These are phyloP conservation scores for Globisporangium mamillatum DNA, from an alignment of 352 stramenopile genomes.

Conservation along the genomic window DNA sequence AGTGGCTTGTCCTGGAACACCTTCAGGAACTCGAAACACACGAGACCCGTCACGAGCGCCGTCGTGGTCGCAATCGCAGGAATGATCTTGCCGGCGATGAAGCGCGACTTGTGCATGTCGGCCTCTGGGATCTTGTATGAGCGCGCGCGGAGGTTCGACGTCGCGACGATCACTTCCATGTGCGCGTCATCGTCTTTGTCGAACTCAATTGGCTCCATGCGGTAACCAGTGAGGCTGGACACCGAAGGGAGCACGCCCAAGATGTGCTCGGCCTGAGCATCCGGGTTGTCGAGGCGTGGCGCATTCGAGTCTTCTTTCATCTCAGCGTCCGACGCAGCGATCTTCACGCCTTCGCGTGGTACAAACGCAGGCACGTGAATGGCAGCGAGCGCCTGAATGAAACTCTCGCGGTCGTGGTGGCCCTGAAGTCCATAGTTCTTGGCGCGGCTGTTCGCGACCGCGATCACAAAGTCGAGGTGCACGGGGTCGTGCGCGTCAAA, in stretches of 20 bases:
- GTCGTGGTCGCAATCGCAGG: constrained; percentile 99
- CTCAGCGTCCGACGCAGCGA: constrained; percentile 97
- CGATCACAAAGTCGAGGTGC: constrained; percentile 96
- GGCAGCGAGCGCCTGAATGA: constrained; percentile 74
- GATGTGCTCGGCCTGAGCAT: constrained; percentile 74
- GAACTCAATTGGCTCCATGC: constrained; percentile 95
- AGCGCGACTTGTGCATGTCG: constrained; percentile 97
- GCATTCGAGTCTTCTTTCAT: constrained; percentile 80
- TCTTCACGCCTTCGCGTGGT: constrained; percentile 95
- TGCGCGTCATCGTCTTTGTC: constrained; percentile 99
- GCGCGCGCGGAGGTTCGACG: constrained; percentile 95
- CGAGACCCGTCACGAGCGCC: constrained; percentile 96
- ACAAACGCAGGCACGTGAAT: constrained; percentile 93
- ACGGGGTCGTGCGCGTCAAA: constrained; percentile 92
- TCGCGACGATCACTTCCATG: constrained; percentile 97
- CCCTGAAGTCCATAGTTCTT: constrained; percentile 93
- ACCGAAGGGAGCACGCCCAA: constrained; percentile 82
- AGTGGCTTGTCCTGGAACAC: constrained; percentile 88
- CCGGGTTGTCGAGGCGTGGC: constrained; percentile 58
- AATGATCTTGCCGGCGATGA: constrained; percentile 99
- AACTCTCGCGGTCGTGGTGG: constrained; percentile 45
- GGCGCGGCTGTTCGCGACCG: constrained; percentile 94
- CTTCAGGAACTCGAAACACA: constrained; percentile 99
- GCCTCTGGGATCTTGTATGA: constrained; percentile 98
- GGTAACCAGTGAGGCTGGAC: constrained; percentile 82